Conservation (phyloP, 2,329 filamentous ascomycete genomes). For the Lachnellula cervina region DNA sequence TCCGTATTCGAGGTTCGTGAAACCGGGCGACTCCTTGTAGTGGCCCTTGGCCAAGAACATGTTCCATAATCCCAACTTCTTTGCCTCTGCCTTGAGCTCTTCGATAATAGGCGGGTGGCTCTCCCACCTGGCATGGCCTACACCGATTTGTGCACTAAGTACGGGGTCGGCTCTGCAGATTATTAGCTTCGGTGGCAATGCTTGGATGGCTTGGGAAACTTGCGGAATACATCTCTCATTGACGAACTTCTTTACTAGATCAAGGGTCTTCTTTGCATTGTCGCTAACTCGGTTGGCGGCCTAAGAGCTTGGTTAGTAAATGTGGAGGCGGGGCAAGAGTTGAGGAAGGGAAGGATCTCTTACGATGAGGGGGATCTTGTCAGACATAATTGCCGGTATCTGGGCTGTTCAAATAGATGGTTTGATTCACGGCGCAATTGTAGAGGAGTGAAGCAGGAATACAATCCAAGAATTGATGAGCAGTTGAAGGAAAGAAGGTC, state of each 20-base stretch:
- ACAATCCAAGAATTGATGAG: no score
- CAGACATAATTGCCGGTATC: conserved; percentile 36
- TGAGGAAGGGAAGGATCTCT: conserved; percentile 21
- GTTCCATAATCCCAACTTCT: conserved; percentile 88
- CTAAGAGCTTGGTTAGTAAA: conserved; percentile 20
- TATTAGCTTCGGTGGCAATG: conserved; percentile 16
- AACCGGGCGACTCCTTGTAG: conserved; percentile 92
- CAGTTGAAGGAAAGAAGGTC: not conserved
- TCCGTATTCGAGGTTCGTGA: conserved; percentile 93
- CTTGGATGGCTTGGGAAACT: conserved; percentile 27
- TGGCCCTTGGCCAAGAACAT: conserved; percentile 95
- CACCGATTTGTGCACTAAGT: conserved; percentile 72
- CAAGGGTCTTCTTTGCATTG: conserved; percentile 75
- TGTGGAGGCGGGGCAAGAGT: conserved; percentile 5
- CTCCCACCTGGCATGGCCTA: conserved; percentile 71
- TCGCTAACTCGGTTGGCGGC: conserved; percentile 62
- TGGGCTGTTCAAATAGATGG: not conserved
- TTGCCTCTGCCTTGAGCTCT: conserved; percentile 80
- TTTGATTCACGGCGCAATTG: not conserved
- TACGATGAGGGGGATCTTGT: conserved; percentile 44
- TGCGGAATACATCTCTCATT: conserved; percentile 89
- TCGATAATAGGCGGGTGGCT: conserved; percentile 77
- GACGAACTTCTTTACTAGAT: conserved; percentile 90
- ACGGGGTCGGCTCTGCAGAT: conserved; percentile 66
- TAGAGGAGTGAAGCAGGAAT: not conserved